Base-by-base conservation (phyloP, 768 basidiomycete species). In the Chalciporus sphaerocephalus region DNA sequence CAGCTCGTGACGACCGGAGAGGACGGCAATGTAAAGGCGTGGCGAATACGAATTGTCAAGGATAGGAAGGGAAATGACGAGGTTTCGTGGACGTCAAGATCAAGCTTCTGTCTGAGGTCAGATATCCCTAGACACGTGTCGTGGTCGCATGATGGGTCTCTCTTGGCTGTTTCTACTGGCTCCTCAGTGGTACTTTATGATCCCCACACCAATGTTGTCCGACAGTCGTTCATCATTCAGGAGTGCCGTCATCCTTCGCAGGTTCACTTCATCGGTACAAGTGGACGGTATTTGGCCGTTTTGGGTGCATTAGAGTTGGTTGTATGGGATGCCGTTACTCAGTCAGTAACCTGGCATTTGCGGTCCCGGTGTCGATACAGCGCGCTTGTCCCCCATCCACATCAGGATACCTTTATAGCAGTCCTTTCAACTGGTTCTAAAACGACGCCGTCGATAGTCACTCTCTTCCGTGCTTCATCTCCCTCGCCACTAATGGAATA, bases 121-220 rank as follows among this genome's bases (percentile, higher is more conserved):
- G 77, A 82, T 58, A 67, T 72, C 40, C 88, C 92, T 24, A 73
- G 72, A 42, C 74, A 81, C 51, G 70, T 78, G 0, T 75, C 81
- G 1, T 96, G 92, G 83, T 90, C 94, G 6, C 75, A 74, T 4
- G 96, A 99, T 62, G 85, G 81, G 8, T 93, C 93, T 5, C 72
- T 99, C 24, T 69, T 98, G 37, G 87, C 85, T 11, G 75, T 94
- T 17, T 73, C 83, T 11, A 75, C 87, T 42, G 81, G 81, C 0
- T 60, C 75, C 13, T 78, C 79, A 48, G 73, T 94, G 42, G 79
- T 81, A 5, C 64, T 98, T 6, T 96, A 87, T 65, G 83, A 92
- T 55, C 75, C 88, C 0, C 55, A 69, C 17, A 80, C 80, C 18
- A 85, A 80, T 49, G 64, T 71, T 18, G 66, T 88, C 13, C 69